These are phyloP conservation scores for Diplodia scrobiculata DNA, from an alignment of 2,329 filamentous ascomycete species.

Conservation along the genomic window DNA sequence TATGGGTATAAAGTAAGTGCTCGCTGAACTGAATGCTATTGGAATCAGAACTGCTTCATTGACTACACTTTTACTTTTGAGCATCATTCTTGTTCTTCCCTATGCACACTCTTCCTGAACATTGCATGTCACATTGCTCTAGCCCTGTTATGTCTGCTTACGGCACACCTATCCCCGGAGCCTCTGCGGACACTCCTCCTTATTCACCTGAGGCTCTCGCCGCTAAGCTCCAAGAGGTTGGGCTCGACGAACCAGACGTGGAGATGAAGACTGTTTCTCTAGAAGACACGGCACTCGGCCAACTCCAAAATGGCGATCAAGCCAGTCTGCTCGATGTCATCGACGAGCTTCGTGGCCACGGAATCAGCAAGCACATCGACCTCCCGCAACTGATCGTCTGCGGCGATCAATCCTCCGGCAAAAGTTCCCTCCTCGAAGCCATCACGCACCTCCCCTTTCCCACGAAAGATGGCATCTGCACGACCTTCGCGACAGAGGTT, in stretches of 20 bases:
- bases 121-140: not conserved
- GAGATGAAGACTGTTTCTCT: not conserved
- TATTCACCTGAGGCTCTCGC: conserved; percentile 5
- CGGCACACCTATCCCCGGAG: not conserved
- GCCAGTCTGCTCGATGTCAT: conserved; percentile 56
- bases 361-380: conserved; percentile 49
- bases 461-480: conserved; percentile 59
- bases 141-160: not conserved
- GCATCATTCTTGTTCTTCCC: not conserved
- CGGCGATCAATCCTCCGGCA: conserved; percentile 63
- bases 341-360: conserved; percentile 55
- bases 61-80: not conserved
- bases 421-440: conserved; percentile 66
- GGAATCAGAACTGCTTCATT: not conserved
- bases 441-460: conserved; percentile 64
- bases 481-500: conserved; percentile 63
- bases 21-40: not conserved
- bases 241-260: not conserved
- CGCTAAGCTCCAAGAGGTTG: not conserved
- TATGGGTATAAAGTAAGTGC: not conserved
- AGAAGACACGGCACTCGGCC: conserved; percentile 32
- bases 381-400: conserved; percentile 61
- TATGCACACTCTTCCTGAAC: not conserved
- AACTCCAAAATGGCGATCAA: conserved; percentile 38
- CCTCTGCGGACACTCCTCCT: not conserved